Evolutionary conservation across 2,329 filamentous ascomycete species (phyloP).

Genomic region (Sclerotinia nivalis): DNA sequence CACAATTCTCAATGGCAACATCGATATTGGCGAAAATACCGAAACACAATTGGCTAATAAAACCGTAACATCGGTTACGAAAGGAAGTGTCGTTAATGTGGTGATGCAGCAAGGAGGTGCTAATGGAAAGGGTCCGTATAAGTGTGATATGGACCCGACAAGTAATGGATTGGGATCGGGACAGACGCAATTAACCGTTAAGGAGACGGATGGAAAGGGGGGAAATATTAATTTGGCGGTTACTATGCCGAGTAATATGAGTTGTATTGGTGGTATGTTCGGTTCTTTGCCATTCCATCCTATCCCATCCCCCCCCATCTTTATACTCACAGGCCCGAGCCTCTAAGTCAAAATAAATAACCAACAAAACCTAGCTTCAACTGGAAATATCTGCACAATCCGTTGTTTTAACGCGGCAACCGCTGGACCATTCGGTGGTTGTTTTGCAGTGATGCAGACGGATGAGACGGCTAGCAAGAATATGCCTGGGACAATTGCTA

Average conservation of each 20-base stretch:
- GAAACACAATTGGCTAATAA: slow-evolving; percentile 51
- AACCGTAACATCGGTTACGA: slow-evolving; percentile 52
- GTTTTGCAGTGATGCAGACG: slow-evolving; percentile 58
- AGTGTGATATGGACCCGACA: slow-evolving; percentile 54
- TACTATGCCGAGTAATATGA: slow-evolving; percentile 11
- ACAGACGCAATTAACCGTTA: slow-evolving; percentile 8
- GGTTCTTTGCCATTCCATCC: neutral
- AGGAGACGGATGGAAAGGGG: neutral
- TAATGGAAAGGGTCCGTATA: slow-evolving; percentile 57
- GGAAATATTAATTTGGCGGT: slow-evolving; percentile 7
- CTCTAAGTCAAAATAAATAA: neutral
- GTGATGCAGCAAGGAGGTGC: slow-evolving; percentile 56
- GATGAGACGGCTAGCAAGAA: slow-evolving; percentile 49
- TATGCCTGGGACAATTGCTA: slow-evolving; percentile 29
- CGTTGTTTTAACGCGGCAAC: slow-evolving; percentile 60
- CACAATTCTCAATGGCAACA: slow-evolving; percentile 60
- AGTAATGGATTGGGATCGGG: slow-evolving; percentile 32
- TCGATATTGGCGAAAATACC: slow-evolving; percentile 59
- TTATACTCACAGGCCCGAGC: neutral
- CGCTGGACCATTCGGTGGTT: slow-evolving; percentile 59
- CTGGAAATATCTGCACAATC: slow-evolving; percentile 59
- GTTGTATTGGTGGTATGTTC: slow-evolving; percentile 5
- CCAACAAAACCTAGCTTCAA: slow-evolving; percentile 34
- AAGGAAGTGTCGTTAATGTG: slow-evolving; percentile 50
- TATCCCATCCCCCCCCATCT: neutral